Percentiles rank a stretch among this genome's conserved stretches.
These are phyloP conservation scores for Eimeria mitis DNA, from an alignment of 169 alveolate genomes.

Conservation along the genomic window DNA sequence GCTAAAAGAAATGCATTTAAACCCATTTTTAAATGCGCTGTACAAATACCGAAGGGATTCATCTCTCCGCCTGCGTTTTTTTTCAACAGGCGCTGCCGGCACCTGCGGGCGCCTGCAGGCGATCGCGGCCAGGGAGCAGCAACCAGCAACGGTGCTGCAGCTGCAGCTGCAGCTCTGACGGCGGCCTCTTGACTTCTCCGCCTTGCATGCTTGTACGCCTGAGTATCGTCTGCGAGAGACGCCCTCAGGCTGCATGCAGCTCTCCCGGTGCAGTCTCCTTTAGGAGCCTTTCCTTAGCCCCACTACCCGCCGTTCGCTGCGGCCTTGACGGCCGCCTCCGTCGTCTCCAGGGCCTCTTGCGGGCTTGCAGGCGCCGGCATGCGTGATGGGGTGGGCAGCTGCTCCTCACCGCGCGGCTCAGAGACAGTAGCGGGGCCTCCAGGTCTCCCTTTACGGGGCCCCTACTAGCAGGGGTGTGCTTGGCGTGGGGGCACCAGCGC, in stretches of 20 bases:
- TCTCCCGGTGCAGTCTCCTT: background rate
- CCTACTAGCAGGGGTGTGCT: background rate
- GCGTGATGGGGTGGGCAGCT: background rate
- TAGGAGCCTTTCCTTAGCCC: background rate
- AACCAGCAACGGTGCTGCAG: no score
- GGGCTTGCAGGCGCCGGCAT: background rate
- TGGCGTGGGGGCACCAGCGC: background rate
- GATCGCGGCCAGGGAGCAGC: background rate
- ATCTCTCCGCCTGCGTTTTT: background rate
- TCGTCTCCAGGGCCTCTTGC: background rate
- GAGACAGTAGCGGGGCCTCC: background rate
- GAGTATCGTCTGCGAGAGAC: background rate
- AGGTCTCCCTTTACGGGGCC: background rate
- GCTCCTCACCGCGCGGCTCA: background rate
- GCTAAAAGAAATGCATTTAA: background rate
- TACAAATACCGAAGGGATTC: background rate
- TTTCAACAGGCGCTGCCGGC: background rate
- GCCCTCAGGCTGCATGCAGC: background rate
- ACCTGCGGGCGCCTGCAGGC: constrained; percentile 12
- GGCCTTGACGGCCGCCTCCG: background rate
- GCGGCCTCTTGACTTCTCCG: background rate
- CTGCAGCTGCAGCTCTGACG: background rate
- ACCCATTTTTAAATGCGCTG: background rate
- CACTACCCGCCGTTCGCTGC: background rate
- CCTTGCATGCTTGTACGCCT: background rate